These are phyloP conservation scores for Podospora bellae-mahoneyi DNA, from an alignment of 495 filamentous ascomycete species.

Conservation along the genomic window DNA sequence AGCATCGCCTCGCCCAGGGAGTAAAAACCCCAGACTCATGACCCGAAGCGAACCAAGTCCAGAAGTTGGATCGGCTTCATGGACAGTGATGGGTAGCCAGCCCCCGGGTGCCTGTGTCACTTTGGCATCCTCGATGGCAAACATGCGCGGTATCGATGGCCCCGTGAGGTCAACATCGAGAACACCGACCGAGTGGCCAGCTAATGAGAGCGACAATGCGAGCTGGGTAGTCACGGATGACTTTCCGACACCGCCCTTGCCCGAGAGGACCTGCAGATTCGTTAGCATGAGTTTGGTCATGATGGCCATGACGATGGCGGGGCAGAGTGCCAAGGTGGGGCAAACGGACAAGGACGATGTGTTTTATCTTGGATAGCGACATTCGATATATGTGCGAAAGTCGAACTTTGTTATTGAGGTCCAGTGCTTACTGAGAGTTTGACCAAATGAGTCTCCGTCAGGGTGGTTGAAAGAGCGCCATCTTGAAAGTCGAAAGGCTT, in stretches of 20 bases:
- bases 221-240: slow-evolving; percentile 95
- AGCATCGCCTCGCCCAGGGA: slow-evolving; percentile 77
- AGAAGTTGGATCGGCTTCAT: slow-evolving; percentile 49
- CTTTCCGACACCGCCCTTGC: slow-evolving; percentile 97
- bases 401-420: background rate
- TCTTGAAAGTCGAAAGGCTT: background rate
- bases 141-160: slow-evolving; percentile 90
- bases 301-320: slow-evolving; percentile 19
- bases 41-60: slow-evolving; percentile 68
- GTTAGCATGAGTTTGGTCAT: background rate
- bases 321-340: slow-evolving; percentile 11
- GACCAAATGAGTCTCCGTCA: slow-evolving; percentile 9
- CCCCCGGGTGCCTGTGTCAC: slow-evolving; percentile 85
- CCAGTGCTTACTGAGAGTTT: background rate
- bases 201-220: slow-evolving; percentile 80
- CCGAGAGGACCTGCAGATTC: slow-evolving; percentile 72
- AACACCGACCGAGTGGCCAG: slow-evolving; percentile 84
- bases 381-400: slow-evolving; percentile 32
- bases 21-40: slow-evolving; percentile 92
- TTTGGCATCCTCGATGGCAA: slow-evolving; percentile 82
- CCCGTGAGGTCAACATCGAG: slow-evolving; percentile 96
- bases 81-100: slow-evolving; percentile 84
- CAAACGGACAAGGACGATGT: slow-evolving; percentile 55
- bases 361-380: slow-evolving; percentile 57
- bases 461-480: slow-evolving; percentile 19